Evolutionary conservation across 1,139 yeast genomes (phyloP).

Genomic region (Entelexis paramagnoliae): DNA sequence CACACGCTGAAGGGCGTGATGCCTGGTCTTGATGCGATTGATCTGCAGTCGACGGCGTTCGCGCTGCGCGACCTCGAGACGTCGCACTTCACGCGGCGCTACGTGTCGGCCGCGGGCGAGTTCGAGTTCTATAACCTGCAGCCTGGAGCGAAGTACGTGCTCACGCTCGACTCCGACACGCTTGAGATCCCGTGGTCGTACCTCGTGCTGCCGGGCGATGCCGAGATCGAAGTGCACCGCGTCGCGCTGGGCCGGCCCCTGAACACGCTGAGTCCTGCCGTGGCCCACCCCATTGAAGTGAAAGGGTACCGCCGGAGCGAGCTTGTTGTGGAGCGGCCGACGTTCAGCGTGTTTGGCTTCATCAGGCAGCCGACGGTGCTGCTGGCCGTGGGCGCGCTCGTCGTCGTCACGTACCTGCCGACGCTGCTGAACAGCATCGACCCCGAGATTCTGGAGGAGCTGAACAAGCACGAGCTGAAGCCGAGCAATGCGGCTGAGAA

Average conservation of each 20-base stretch:
- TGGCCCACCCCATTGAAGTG: conserved; percentile 27
- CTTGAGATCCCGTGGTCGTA: conserved; percentile 21
- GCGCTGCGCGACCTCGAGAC: conserved; percentile 14
- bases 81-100: conserved; percentile 2
- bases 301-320: conserved; percentile 11
- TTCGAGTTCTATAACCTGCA: conserved; percentile 17
- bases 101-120: conserved; percentile 16
- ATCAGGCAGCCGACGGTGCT: conserved; percentile 34
- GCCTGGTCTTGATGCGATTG: conserved; percentile 3
- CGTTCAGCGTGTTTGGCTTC: conserved; percentile 30
- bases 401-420: conserved; percentile 32
- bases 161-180: conserved; percentile 26
- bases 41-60: conserved; percentile 11
- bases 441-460: conserved; percentile 27
- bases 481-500: conserved; percentile 11
- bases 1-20: conserved; percentile 14
- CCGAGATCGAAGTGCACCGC: conserved; percentile 24
- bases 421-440: conserved; percentile 30
- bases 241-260: conserved; percentile 28
- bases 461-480: conserved; percentile 18
- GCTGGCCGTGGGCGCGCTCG: conserved; percentile 30
- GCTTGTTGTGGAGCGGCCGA: conserved; percentile 28
- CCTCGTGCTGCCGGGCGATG: conserved; percentile 18
- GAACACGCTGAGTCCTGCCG: conserved; percentile 28
- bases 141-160: conserved; percentile 17